Percentiles rank a stretch among this genome's conserved stretches.
Conservation (phyloP, 768 basidiomycete genomes). For the Amanita rimosa region DNA sequence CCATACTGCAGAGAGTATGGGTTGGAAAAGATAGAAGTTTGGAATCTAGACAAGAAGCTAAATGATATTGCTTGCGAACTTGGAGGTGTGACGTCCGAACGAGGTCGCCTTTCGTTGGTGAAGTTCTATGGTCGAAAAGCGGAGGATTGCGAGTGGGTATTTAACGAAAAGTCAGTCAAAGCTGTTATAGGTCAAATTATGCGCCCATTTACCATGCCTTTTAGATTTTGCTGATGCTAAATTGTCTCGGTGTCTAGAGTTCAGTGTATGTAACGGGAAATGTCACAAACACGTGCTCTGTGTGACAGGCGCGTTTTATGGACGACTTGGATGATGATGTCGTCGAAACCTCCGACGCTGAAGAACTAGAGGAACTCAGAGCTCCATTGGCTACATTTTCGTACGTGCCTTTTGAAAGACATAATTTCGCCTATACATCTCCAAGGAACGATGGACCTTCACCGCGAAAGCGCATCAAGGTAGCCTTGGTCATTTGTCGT, state of each 20-base stretch:
- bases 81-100: too few relatives aligned
- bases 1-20: too few relatives aligned
- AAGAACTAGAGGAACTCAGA: slow-evolving; percentile 35
- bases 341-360: slow-evolving; percentile 54
- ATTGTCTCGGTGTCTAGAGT: too few relatives aligned
- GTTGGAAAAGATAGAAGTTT: too few relatives aligned
- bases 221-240: neutral
- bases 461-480: slow-evolving; percentile 28
- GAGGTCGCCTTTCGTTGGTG: too few relatives aligned
- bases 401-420: neutral
- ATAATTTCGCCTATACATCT: neutral
- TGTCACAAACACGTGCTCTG: neutral
- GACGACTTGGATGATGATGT: slow-evolving; percentile 26
- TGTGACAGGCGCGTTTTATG: neutral
- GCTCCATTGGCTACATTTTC: neutral
- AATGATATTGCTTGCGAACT: too few relatives aligned
- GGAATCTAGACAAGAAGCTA: too few relatives aligned
- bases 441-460: slow-evolving; percentile 9
- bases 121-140: too few relatives aligned
- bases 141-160: too few relatives aligned
- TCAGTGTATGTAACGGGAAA: neutral
- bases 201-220: neutral
- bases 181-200: too few relatives aligned
- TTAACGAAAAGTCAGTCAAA: too few relatives aligned
- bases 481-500: slow-evolving; percentile 11